Percentiles rank a stretch among this genome's conserved stretches.
Conservation (phyloP, 2,329 filamentous ascomycete genomes). For the Zalaria sp. region DNA sequence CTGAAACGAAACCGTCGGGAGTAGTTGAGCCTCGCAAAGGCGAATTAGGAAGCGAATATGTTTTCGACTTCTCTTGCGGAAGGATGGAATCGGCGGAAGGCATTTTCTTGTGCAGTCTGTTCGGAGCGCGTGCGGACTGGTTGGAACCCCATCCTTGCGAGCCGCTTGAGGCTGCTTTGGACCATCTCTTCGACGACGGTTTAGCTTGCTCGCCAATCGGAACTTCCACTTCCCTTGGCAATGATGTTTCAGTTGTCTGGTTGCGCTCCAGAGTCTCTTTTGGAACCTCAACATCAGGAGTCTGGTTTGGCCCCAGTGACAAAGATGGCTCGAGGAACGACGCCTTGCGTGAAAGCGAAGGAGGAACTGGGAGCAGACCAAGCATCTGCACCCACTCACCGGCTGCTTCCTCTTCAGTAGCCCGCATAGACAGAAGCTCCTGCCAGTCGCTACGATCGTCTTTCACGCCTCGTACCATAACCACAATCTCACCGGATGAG, state of each 20-base stretch:
- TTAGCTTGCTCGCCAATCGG: conserved; percentile 46
- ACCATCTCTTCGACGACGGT: conserved; percentile 31
- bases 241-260: conserved; percentile 3
- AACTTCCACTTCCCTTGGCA: conserved; percentile 40
- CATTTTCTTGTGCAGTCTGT: neutral
- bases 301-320: conserved; percentile 23
- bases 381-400: conserved; percentile 82
- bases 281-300: conserved; percentile 19
- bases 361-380: conserved; percentile 49
- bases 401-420: conserved; percentile 63
- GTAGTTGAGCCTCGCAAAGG: neutral
- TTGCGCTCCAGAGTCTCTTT: neutral
- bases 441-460: conserved; percentile 56
- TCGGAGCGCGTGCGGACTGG: neutral
- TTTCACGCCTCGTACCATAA: conserved; percentile 70
- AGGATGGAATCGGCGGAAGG: neutral
- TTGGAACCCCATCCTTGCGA: neutral
- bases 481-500: conserved; percentile 54
- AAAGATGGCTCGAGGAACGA: conserved; percentile 26
- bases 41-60: conserved; percentile 5
- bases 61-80: conserved; percentile 6
- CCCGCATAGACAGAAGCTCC: conserved; percentile 65
- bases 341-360: conserved; percentile 39
- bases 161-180: neutral
- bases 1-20: conserved; percentile 11